Evolutionary conservation across 2,329 filamentous ascomycete genomes (phyloP), one percentile per base, ranked within the genome.

Genomic region (Epichloe brachyelytri): DNA sequence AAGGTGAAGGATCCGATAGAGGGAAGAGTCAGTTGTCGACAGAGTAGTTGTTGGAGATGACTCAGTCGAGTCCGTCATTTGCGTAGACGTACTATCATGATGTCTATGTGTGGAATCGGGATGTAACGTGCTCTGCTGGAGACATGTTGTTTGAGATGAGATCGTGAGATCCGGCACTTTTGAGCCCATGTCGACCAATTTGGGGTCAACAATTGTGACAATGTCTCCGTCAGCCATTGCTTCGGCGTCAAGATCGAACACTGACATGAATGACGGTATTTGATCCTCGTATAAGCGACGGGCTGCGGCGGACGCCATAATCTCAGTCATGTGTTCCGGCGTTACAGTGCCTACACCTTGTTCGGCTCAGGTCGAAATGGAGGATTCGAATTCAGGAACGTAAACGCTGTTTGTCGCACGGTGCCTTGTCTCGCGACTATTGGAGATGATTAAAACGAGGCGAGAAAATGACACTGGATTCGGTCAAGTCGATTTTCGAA

Each of bases 11-110:
- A 60, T 97, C 91, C 33, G 90, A 90, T 46, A 93, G 76, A 33
- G 88, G 8, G 88, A 91, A 5, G 90, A 94, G 69, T 95, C 91
- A 56, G 91, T 88, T 19, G 88, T 95, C 5, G 89, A 95, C 47
- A 93, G 79, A 2, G 91, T 95, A 3, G 90, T 96, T 7, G 91
- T 97, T 1, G 93, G 93, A 8, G 91, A 97, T 20, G 91, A 95
- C 62, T 95, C 90, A 41, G 87, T 87, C 1, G 93, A 97, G 56
- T 87, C 88, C 15, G 86, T 87, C 50, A 77, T 77, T 56, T 85
- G 83, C 3, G 85, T 88, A 7, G 84, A 90, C n/a, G 80, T 84
- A 69, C 85, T 88, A 63, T 87, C 79, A 63, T 82, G 77, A 64
- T 87, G 85, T 62, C 83, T 81, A 68, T 88, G 86, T 56, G 72